Evolutionary conservation across 1,284 basidiomycete genomes (phyloP).

Genomic region (Pseudozyma tsukubaensis): DNA sequence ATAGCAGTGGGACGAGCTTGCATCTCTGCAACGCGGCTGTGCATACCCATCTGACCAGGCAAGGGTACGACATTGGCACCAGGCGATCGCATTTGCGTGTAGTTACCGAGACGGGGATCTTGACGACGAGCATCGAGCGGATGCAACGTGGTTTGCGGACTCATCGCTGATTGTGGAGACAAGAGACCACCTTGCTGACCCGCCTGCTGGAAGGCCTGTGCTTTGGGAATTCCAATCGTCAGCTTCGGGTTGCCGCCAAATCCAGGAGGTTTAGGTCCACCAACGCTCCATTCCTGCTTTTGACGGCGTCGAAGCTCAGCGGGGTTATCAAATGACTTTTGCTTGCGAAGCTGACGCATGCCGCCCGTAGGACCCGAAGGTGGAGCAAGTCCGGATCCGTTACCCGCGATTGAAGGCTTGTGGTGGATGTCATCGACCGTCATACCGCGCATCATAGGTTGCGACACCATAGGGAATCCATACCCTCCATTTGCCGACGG

Average conservation of each 20-base stretch:
- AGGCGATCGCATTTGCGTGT: slow-evolving; percentile 11
- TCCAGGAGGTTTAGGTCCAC: slow-evolving; percentile 33
- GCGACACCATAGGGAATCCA: slow-evolving; percentile 18
- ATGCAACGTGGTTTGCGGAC: slow-evolving; percentile 12
- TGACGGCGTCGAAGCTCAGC: slow-evolving; percentile 46
- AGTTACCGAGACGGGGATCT: background rate
- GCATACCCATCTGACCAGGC: slow-evolving; percentile 6
- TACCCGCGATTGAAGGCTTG: slow-evolving; percentile 18
- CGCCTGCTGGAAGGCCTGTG: slow-evolving; percentile 16
- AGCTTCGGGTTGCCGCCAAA: slow-evolving; percentile 25
- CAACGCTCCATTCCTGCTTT: slow-evolving; percentile 43
- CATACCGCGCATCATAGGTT: slow-evolving; percentile 14
- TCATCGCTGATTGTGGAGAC: slow-evolving; percentile 24
- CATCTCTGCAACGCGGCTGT: slow-evolving; percentile 23
- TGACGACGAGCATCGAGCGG: slow-evolving; percentile 23
- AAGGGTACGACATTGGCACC: slow-evolving; percentile 5
- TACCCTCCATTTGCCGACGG: slow-evolving; percentile 9
- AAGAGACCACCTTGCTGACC: slow-evolving; percentile 13
- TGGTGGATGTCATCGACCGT: slow-evolving; percentile 41
- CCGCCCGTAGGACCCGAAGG: background rate
- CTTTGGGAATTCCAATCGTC: slow-evolving; percentile 38
- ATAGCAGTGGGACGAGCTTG: slow-evolving; percentile 18
- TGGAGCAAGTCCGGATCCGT: background rate
- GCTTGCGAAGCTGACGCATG: slow-evolving; percentile 45
- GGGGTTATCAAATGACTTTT: slow-evolving; percentile 50